A percentile compares a stretch with the other conserved stretches of the same genome.
Evolutionary conservation across 371 early-diverging fungal genomes (phyloP).

Genomic region (Haplosporangium sp.): DNA sequence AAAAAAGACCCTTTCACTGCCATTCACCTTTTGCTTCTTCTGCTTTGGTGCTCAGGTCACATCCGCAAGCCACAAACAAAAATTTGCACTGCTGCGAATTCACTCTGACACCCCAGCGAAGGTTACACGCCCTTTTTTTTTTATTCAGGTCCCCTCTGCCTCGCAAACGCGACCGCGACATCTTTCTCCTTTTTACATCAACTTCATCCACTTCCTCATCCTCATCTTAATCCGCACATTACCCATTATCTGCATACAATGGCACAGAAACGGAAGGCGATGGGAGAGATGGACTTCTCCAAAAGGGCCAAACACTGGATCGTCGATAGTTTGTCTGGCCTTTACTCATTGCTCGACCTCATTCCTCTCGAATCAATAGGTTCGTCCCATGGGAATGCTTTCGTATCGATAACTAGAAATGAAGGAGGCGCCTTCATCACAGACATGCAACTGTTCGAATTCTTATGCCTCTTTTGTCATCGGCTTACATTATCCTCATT

Average conservation of each 20-base stretch:
- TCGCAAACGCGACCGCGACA: no score
- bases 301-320: conserved; percentile 34
- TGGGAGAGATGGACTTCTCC: conserved; percentile 21
- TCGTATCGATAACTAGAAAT: neutral
- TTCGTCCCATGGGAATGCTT: neutral
- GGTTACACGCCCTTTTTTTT: neutral
- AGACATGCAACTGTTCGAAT: neutral
- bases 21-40: no score
- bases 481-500: neutral
- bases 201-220: no score
- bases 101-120: no score
- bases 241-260: conserved; percentile 3
- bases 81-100: neutral
- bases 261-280: conserved; percentile 23
- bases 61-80: conserved; percentile 29
- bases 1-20: neutral
- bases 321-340: conserved; percentile 17
- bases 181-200: neutral
- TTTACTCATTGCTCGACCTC: conserved; percentile 20
- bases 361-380: conserved; percentile 25
- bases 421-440: neutral
- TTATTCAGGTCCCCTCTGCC: neutral
- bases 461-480: neutral
- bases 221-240: neutral
- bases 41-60: neutral